Evolutionary conservation across 202 grass and related monocot species (phyloP).

Genomic region (Eragrostis tef): DNA sequence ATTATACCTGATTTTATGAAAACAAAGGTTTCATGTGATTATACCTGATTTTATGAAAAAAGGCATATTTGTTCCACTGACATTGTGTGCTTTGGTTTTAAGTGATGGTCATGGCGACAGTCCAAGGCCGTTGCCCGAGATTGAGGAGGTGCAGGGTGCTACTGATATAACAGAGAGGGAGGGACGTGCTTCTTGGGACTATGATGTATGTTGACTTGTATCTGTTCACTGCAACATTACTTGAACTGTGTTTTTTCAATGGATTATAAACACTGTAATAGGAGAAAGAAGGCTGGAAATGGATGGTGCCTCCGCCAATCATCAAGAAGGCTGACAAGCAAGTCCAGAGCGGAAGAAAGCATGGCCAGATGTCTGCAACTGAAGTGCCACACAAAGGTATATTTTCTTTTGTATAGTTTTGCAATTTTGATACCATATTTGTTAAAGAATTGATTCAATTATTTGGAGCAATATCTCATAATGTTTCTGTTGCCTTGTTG

Average conservation of each 20-base stretch:
- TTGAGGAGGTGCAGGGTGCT: slow-evolving; percentile 76
- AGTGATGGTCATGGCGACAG: slow-evolving; percentile 85
- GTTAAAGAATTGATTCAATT: not conserved
- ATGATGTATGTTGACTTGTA: slow-evolving; percentile 61
- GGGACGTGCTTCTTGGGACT: slow-evolving; percentile 74
- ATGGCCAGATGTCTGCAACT: slow-evolving; percentile 55
- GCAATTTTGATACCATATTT: not conserved
- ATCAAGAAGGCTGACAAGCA: slow-evolving; percentile 67
- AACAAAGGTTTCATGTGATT: slow-evolving; percentile 2
- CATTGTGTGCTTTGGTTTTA: slow-evolving; percentile 30
- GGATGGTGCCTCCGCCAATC: slow-evolving; percentile 75
- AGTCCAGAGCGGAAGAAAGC: slow-evolving; percentile 48
- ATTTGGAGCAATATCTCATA: not conserved
- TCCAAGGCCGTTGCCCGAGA: slow-evolving; percentile 71
- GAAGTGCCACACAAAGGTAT: slow-evolving; percentile 81
- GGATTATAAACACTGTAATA: slow-evolving; percentile 21
- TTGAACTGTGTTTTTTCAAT: not conserved
- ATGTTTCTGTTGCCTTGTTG: slow-evolving; percentile 18
- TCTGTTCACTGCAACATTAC: not conserved
- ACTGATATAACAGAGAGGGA: slow-evolving; percentile 70
- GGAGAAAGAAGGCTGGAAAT: slow-evolving; percentile 85
- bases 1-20: too few species aligned
- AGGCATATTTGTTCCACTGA: not conserved
- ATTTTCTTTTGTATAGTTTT: not conserved
- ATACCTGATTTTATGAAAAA: not conserved